Evolutionary conservation across 129 eudicot genomes (phyloP), one percentile per base, ranked within the genome.

Genomic region (Flaveria brownii): DNA sequence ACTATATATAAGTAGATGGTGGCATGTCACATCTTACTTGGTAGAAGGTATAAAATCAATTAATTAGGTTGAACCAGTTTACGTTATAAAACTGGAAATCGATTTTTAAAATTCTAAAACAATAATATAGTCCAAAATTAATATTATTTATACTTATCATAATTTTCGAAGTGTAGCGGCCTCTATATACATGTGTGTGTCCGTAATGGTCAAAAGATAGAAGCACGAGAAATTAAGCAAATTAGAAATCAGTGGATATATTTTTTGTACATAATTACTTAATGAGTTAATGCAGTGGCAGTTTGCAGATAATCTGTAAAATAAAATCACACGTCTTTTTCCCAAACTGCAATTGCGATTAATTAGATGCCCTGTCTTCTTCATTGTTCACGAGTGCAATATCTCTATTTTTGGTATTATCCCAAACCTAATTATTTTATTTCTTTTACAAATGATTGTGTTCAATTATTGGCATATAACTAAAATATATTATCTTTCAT

Each of bases 301-400:
- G 68, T 73, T 39, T 78, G 81, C 6, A 17, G 42, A 68, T 77
- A 68, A 63, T 62, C 33, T 63, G 65, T 65, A 50, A 69, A 73
- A 52, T 62, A 70, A 73, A 55, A 80, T 80, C 83, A 73, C 75
- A 80, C 51, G 79, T 80, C 79, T 80, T 80, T 80, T 68, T 80
- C 79, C 42, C 78, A 65, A 65, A 73, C 42, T 64, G 79, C 64
- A 72, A 64, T 72, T 79, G 20, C 8, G 57, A 72, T 72, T 61
- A 11, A 39, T 39, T n/a, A 36, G 79, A 64, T 73, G 83, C 74
- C 57, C 60, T 73, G 74, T 65, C 83, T 54, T 72, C 83, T 63
- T 72, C 67, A 64, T 60, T 63, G 51, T 64, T 64, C 68, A 72
- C 78, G 72, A 66, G 68, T 72, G 83, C 60, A 64, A 26, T 60